Percentiles rank a stretch among this genome's conserved stretches.
These are phyloP conservation scores for Trichosporon faecale DNA, from an alignment of 1,284 basidiomycete genomes.

Conservation along the genomic window DNA sequence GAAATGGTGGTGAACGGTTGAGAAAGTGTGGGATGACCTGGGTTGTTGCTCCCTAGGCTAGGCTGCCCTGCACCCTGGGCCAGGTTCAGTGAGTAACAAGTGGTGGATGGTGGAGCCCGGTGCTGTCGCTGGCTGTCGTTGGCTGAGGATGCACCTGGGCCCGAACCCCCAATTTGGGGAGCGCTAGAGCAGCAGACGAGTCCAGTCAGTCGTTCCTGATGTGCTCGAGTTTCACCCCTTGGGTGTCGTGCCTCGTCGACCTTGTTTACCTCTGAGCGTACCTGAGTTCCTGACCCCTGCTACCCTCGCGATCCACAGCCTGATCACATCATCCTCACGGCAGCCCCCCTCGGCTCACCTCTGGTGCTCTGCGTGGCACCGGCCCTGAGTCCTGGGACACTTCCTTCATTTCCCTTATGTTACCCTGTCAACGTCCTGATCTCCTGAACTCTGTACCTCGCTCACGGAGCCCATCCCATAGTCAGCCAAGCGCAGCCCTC, in stretches of 20 bases:
- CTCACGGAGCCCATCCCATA: background rate
- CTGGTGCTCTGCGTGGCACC: background rate
- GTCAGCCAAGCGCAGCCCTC: background rate
- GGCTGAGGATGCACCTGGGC: background rate
- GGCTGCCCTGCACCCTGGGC: background rate
- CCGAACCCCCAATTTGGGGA: constrained; percentile 2
- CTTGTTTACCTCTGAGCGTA: background rate
- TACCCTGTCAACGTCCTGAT: background rate
- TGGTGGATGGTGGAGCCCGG: background rate
- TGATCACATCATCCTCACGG: constrained; percentile 4
- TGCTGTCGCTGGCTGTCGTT: background rate
- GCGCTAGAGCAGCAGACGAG: background rate
- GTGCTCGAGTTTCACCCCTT: background rate
- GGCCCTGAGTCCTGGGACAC: background rate
- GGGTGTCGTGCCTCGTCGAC: background rate
- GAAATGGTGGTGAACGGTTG: background rate
- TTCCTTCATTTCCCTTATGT: background rate
- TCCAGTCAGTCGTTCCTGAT: background rate
- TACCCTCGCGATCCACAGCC: background rate
- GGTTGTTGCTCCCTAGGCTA: background rate
- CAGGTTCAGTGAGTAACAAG: background rate
- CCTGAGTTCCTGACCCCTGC: background rate
- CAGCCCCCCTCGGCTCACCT: background rate
- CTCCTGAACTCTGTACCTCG: background rate
- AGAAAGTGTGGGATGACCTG: background rate